Conservation (phyloP, 768 basidiomycete genomes). For the Paxillus involutus region DNA sequence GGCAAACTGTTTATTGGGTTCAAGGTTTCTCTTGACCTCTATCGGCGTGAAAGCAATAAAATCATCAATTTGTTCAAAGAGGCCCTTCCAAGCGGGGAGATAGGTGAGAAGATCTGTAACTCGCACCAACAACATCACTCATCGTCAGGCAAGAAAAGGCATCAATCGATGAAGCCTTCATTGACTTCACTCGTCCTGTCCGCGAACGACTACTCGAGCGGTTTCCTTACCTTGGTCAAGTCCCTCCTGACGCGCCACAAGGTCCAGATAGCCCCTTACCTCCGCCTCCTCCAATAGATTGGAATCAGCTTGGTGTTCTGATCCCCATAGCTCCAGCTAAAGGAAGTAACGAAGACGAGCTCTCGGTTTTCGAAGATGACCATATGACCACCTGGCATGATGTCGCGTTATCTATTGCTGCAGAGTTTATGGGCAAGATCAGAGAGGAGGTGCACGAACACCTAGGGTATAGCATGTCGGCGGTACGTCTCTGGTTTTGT, state of each 20-base stretch:
- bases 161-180: conserved; percentile 95
- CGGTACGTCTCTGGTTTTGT: conserved; percentile 48
- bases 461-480: conserved; percentile 92
- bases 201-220: conserved; percentile 69
- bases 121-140: neutral
- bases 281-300: conserved; percentile 61
- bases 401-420: conserved; percentile 84
- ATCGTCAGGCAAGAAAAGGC: conserved; percentile 72
- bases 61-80: conserved; percentile 84
- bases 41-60: conserved; percentile 87
- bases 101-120: conserved; percentile 51
- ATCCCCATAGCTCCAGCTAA: conserved; percentile 51
- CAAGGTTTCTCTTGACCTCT: conserved; percentile 90
- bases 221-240: conserved; percentile 72
- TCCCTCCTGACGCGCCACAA: conserved; percentile 65
- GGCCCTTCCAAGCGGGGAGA: conserved; percentile 72
- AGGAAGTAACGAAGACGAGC: conserved; percentile 19
- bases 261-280: conserved; percentile 81
- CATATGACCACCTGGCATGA: conserved; percentile 79
- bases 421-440: conserved; percentile 79
- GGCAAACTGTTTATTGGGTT: neutral
- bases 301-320: conserved; percentile 60
- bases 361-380: conserved; percentile 29
- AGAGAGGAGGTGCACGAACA: conserved; percentile 63
- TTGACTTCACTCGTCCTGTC: conserved; percentile 86